phyloP scores from a whole-genome alignment of 2,329 filamentous ascomycete species.

The Ilyonectria mors-panacis region DNA sequence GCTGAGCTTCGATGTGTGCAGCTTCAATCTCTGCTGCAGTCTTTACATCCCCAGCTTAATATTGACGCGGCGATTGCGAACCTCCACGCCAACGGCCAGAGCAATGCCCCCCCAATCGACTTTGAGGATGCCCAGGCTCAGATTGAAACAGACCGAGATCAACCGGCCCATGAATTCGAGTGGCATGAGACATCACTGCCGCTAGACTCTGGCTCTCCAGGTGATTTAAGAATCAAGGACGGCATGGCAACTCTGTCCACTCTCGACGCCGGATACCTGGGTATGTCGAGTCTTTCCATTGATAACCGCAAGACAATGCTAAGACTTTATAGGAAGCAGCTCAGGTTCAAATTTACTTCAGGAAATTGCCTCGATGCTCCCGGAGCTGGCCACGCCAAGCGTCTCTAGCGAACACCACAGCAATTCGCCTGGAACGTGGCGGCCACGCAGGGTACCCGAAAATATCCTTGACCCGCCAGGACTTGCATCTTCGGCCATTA shows the following conservation, averaged over 20 bases:
- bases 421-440: constrained; percentile 14
- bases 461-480: constrained; percentile 19
- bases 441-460: constrained; percentile 4
- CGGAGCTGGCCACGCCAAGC: constrained; percentile 15
- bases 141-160: constrained; percentile 9
- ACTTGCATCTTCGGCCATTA: constrained; percentile 32
- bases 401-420: constrained; percentile 8
- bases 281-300: constrained; percentile 17
- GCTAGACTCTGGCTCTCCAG: constrained; percentile 21
- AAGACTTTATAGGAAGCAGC: constrained; percentile 40
- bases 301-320: neutral
- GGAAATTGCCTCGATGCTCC: constrained; percentile 39
- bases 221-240: constrained; percentile 35
- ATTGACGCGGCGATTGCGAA: constrained; percentile 38
- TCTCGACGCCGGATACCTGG: constrained; percentile 44
- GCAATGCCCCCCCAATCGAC: neutral
- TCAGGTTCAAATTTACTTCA: constrained; percentile 47
- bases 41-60: constrained; percentile 47
- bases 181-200: constrained; percentile 39
- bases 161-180: constrained; percentile 32
- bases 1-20: constrained; percentile 48
- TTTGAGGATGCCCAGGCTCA: neutral
- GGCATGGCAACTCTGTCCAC: constrained; percentile 46
- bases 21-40: constrained; percentile 47
- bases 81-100: neutral